Base-by-base conservation (phyloP, 2,329 filamentous ascomycete species). In the Gaeumannomyces sp. region DNA sequence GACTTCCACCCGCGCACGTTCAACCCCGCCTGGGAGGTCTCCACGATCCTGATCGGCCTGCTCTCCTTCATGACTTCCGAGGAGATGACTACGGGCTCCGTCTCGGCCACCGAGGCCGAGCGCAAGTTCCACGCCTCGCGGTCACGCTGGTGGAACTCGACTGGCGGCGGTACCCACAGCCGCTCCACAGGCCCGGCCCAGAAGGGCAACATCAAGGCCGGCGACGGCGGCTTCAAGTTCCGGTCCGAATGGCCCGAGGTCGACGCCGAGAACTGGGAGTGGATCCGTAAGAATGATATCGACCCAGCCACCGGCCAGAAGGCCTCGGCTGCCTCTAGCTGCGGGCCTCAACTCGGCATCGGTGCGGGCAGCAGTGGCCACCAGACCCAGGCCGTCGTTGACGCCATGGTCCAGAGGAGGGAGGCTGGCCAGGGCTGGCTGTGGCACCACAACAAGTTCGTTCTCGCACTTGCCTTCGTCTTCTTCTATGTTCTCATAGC, bases 1-100 rank as follows among this genome's bases (percentile, higher is more conserved):
- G 95, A 99, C 75, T 99, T 98, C 78, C 95, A 99, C 75, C 95
- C 95, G 4, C 96, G 96, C 76, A 94, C 90, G 33, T 99, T 98
- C 82, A 99, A 99, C 75, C 95, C 95, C 2, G 93, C 95, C 1
- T 99, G 95, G 95, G 94, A 97, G 73, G 95, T 99, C 10, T 94
- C 90, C 64, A 99, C 95, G 0, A 99, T 99, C 69, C 81, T 99
- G 22, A 96, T 96, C 64, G 95, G 95, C 13, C 85, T 99, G 33
- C 81, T 98, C 68, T 96, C 91, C 56, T 99, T 99, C 78, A 99
- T 99, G 95, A 98, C 94, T 2, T 92, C 91, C 69, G 94, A 99
- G 74, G 95, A 99, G 80, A 97, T 98, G 90, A 99, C 95, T 0
- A 98, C 95, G 0, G 95, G 95, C 2, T 93, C 89, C 35, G 86